Base-by-base conservation (phyloP, 768 basidiomycete species). In the Mycena amicta region DNA sequence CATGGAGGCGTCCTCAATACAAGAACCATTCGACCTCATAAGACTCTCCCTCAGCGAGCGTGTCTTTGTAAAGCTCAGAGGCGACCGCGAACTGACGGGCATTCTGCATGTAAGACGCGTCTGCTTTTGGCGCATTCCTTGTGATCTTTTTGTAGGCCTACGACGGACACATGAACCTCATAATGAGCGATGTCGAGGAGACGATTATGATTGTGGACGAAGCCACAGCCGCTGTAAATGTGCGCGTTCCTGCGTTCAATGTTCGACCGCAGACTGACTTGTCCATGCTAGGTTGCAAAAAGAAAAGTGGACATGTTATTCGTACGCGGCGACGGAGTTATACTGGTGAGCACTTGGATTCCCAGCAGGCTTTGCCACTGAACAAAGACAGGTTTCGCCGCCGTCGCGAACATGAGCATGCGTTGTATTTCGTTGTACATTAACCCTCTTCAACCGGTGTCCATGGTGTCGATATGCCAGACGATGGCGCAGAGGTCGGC, bases 101-200 rank as follows among this genome's bases (percentile, higher is more conserved):
- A 86, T 96, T 63, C 78, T 99, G 46, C 96, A 99, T 77, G 97
- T 96, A 68, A 49, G 57, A 27, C 47, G 41, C 39, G 46, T 40
- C 31, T 55, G 59, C 56, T 33, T 45, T 55, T 58, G 50, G 54
- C 31, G 40, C 45, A 40, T 43, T 22, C 37, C 54, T n/a, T n/a
- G n/a, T 52, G 6, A 60, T 62, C 26, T 59, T 54, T 57, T 51
- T 65, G 13, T 68, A 99, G 97, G 97, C 97, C 22, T 98, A 98
- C 69, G 97, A 99, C 77, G 97, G 95, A n/a, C 97, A 98, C 74
- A 98, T 98, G 97, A 98, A 99, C 73, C 81, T 99, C 67, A 97
- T 99, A 62, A 81, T 99, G 66, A 95, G 93, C 67, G 93, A 98
- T 69, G 97, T 98, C 16, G 96, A 98, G 71, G 97, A 99, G 77